phyloP scores from a whole-genome alignment of 495 filamentous ascomycete species.

The Astrocystis sublimbata region DNA sequence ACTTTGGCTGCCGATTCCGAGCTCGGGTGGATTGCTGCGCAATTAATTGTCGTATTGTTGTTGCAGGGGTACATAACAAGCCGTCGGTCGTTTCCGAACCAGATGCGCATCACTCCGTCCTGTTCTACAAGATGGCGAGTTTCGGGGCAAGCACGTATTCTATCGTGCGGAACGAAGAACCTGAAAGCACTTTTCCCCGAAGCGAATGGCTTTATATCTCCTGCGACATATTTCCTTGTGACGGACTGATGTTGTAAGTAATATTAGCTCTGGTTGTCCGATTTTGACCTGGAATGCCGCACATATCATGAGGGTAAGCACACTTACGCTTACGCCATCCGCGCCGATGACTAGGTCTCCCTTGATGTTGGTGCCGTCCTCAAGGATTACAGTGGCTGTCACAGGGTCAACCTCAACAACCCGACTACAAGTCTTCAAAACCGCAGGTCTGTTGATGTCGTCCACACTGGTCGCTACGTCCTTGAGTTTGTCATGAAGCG shows the following conservation, averaged over 20 bases:
- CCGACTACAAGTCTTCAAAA: background rate
- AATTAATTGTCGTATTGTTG: slow-evolving; percentile 57
- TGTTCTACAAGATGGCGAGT: slow-evolving; percentile 17
- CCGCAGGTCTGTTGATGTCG: background rate
- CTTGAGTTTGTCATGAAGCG: slow-evolving; percentile 53
- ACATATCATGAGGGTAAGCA: background rate
- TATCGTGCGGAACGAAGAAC: background rate
- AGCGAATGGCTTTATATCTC: background rate
- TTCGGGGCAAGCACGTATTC: background rate
- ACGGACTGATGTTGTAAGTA: background rate
- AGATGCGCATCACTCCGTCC: slow-evolving; percentile 49
- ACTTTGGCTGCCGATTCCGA: background rate
- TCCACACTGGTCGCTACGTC: slow-evolving; percentile 24
- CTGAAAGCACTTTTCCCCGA: background rate
- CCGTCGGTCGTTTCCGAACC: slow-evolving; percentile 50
- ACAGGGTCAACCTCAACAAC: background rate
- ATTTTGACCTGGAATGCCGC: too few relatives aligned
- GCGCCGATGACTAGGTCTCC: slow-evolving; percentile 46
- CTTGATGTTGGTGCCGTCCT: slow-evolving; percentile 32
- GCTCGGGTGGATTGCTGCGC: slow-evolving; percentile 46
- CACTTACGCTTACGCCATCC: slow-evolving; percentile 40
- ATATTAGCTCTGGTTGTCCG: background rate
- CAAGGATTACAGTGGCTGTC: slow-evolving; percentile 40
- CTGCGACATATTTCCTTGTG: background rate
- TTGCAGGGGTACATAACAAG: slow-evolving; percentile 62